Evolutionary conservation across 2,329 filamentous ascomycete genomes (phyloP).

Genomic region (Nemania diffusa): DNA sequence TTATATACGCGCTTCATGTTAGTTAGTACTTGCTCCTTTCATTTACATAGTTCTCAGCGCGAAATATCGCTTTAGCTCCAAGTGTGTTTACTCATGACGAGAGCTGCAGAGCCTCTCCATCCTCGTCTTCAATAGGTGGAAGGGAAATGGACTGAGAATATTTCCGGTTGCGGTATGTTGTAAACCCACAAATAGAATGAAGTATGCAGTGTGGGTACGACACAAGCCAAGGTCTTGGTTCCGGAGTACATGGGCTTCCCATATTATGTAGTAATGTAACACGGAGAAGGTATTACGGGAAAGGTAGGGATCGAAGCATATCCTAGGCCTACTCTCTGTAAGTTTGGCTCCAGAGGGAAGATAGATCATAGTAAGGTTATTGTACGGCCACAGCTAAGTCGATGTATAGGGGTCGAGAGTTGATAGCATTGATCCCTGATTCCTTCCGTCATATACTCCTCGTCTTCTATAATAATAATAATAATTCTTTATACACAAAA

Average conservation of each 20-base stretch:
- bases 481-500: too few relatives aligned
- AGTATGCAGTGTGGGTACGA: constrained; percentile 20
- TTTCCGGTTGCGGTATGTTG: constrained; percentile 25
- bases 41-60: not conserved
- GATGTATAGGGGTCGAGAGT: too few relatives aligned
- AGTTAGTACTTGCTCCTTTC: not conserved
- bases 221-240: constrained; percentile 14
- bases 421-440: too few relatives aligned
- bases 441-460: too few relatives aligned
- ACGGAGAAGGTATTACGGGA: too few relatives aligned
- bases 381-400: too few relatives aligned
- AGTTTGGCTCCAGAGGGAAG: too few relatives aligned
- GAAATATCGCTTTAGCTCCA: not conserved
- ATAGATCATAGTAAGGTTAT: too few relatives aligned
- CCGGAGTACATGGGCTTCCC: constrained; percentile 14
- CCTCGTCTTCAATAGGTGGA: not conserved
- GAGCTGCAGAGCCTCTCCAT: not conserved
- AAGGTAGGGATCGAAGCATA: not conserved
- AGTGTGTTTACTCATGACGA: not conserved
- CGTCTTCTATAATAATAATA: too few relatives aligned
- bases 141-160: constrained; percentile 3
- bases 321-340: too few relatives aligned
- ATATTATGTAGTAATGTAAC: not conserved
- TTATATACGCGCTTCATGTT: constrained; percentile 21
- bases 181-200: constrained; percentile 32